Base-by-base conservation (phyloP, 2,329 filamentous ascomycete species). In the Pseudogymnoascus sp. region DNA sequence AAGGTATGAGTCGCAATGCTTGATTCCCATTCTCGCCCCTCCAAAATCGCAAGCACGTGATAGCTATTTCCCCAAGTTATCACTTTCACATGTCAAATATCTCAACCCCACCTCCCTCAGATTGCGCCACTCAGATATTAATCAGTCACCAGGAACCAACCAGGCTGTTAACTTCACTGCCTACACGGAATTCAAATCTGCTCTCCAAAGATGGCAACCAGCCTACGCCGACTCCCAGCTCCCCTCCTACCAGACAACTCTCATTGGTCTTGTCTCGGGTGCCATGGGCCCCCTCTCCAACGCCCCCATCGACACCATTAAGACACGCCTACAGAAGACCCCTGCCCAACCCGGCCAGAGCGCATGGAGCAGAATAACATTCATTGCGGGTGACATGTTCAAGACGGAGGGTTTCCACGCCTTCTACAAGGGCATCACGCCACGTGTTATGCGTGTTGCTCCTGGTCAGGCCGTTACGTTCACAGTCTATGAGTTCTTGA, bases 361-460 rank as follows among this genome's bases (percentile, higher is more conserved):
- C 55, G 93, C 94, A 11, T 76, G 95, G 69, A 83, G 84, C 63
- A 82, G 94, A 64, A 97, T 99, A 69, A 80, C 84, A 30, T 74
- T 77, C 41, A 99, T 99, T 69, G 87, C 90, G 60, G 82, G 77
- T 62, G 89, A 92, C 67, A 94, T 93, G 90, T 92, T 92, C 79
- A 90, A 86, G 87, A 90, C 96, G 79, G 94, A 99, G 78, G 94
- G 94, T 36, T 81, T 93, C 69, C 87, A 91, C 70, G 94, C 94
- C 58, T 99, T 99, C 78, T 99, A 96, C 82, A 97, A 97, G 83
- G 94, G 94, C 71, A 99, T 99, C 77, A 99, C 94, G 55, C 94
- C 94, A 5, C 85, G 94, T 70, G 90, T 99, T 69, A 97, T 97
- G 92, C 86, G 94, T 72, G 94, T 99, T 61, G 94, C 94, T 25